Conservation (phyloP, 495 filamentous ascomycete species). For the Parmelia sp. region DNA sequence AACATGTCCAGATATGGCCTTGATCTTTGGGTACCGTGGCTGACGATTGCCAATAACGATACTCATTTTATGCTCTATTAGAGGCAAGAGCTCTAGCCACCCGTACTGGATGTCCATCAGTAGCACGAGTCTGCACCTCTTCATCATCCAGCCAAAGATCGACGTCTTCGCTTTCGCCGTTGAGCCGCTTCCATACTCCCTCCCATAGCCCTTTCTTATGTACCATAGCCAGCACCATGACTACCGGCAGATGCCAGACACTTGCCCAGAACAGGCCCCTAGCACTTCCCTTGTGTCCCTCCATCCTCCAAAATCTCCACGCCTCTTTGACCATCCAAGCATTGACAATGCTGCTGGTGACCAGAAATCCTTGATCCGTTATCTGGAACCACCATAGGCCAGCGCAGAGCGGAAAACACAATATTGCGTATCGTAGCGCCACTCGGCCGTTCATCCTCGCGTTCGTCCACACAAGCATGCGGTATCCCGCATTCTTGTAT, state of each 20-base stretch:
- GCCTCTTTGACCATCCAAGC: conserved; percentile 80
- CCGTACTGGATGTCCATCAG: neutral
- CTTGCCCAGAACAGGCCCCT: conserved; percentile 92
- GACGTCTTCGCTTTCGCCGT: conserved; percentile 52
- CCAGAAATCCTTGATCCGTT: conserved; percentile 81
- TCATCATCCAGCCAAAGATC: conserved; percentile 26
- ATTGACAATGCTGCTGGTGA: conserved; percentile 76
- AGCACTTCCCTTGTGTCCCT: conserved; percentile 74
- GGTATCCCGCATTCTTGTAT: conserved; percentile 78
- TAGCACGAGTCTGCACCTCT: neutral
- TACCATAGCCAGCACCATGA: conserved; percentile 83
- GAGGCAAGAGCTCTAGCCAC: neutral
- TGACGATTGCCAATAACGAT: neutral
- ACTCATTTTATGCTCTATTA: neutral
- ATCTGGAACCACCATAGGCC: conserved; percentile 74
- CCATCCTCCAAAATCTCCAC: conserved; percentile 69
- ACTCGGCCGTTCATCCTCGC: conserved; percentile 77
- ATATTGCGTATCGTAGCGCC: conserved; percentile 76
- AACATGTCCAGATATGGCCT: neutral
- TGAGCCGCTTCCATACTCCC: conserved; percentile 64
- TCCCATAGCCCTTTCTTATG: conserved; percentile 95
- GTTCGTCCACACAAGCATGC: conserved; percentile 88
- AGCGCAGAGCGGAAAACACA: conserved; percentile 81
- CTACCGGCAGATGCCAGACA: conserved; percentile 90
- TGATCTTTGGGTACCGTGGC: neutral